Evolutionary conservation across 176 grass and related monocot genomes (phyloP), one percentile per base, ranked within the genome.

Genomic region (Dactylis glomerata): DNA sequence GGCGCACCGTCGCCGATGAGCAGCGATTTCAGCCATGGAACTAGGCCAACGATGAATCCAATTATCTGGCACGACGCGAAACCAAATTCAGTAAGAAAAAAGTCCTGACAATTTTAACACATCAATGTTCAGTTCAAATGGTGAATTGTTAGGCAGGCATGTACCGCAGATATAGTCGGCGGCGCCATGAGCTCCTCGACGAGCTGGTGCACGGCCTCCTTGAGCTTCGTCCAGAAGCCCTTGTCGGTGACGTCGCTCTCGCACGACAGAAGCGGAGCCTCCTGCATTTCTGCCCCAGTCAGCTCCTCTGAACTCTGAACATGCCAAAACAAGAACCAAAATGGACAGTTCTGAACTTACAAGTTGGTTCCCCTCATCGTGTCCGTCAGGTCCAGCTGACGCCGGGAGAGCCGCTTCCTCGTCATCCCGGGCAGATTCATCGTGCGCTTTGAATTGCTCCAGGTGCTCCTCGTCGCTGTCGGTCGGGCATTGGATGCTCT

Each of bases 81-180:
- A 45, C 55, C 24, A 77, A 28, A 32, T 61, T 75, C 23, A 45
- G 65, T 77, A 42, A 30, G 20, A 79, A 41, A 57, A 58, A 42
- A 9, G 47, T 28, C 56, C 10, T 41, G 11, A 3, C 36, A 38
- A 3, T 6, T 58, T 41, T 23, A 10, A 37, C 64, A 26, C 23
- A 30, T 5, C 71, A 5, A 75, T 46, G 20, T 26, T 31, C n/a
- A 6, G 20, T 19, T 17, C 28, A 42, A 33, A 46, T 32, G 55
- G 41, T 42, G 9, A 42, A 42, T 10, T 42, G 41, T 42, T 42
- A 42, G 41, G 8, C 41, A 42, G 41, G 41, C 41, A 9, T 2
- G 41, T 88, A 98, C 95, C 1, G 95, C 91, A 14, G 91, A 89
- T 77, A 95, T 76, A 10, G 95, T 98, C 30, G 95, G 92, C 52